Evolutionary conservation across 805 yeast species (phyloP).

Genomic region (Candida rishiriensis): DNA sequence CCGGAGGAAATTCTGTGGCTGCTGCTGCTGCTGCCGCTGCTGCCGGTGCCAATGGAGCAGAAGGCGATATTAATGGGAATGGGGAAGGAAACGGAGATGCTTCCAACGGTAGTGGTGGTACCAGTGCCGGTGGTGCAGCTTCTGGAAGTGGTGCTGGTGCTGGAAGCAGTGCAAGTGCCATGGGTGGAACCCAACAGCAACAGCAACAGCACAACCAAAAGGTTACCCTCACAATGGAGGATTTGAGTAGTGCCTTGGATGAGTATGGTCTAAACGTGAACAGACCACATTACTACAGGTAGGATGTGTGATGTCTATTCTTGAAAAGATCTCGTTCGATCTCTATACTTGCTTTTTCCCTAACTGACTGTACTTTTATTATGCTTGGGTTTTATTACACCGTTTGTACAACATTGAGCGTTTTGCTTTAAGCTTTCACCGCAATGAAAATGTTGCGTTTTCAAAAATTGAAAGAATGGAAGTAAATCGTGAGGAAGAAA

Average conservation of each 20-base stretch:
- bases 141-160: conserved; percentile 6
- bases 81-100: conserved; percentile 1
- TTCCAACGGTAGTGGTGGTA: conserved; percentile 23
- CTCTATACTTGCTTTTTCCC: too few relatives aligned
- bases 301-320: conserved; percentile 9
- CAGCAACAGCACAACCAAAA: conserved; percentile 37
- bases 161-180: background rate
- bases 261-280: conserved; percentile 81
- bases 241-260: conserved; percentile 83
- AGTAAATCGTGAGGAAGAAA: too few relatives aligned
- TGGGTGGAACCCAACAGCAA: conserved; percentile 14
- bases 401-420: too few relatives aligned
- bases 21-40: conserved; percentile 22
- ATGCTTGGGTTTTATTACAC: too few relatives aligned
- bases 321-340: too few relatives aligned
- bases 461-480: too few relatives aligned
- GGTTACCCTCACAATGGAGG: conserved; percentile 88
- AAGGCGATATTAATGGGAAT: conserved; percentile 13
- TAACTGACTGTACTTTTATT: too few relatives aligned
- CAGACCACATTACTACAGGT: conserved; percentile 93
- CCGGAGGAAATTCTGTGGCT: conserved; percentile 29
- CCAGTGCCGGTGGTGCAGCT: conserved; percentile 3
- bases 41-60: conserved; percentile 9
- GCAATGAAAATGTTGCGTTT: too few relatives aligned
- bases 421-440: too few relatives aligned